These are phyloP conservation scores for Flaveria bidentis DNA, from an alignment of 129 eudicot species.

Conservation along the genomic window DNA sequence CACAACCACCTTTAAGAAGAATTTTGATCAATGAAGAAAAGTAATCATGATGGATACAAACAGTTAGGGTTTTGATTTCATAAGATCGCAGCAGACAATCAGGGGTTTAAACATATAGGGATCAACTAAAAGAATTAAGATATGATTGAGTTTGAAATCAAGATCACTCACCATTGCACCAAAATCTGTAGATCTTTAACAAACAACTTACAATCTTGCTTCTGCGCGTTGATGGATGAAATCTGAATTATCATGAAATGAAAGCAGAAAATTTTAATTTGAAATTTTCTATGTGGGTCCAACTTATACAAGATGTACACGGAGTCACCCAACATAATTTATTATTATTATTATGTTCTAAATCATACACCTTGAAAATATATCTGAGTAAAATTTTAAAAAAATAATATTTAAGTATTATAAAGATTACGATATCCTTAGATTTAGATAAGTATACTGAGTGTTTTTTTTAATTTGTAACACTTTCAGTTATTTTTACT, in stretches of 20 bases:
- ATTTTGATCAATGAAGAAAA: neutral
- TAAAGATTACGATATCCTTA: too few relatives aligned
- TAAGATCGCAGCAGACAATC: conserved; percentile 12
- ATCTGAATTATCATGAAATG: neutral
- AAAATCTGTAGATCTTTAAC: conserved; percentile 14
- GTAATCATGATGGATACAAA: conserved; percentile 5
- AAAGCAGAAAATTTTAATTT: conserved; percentile 2
- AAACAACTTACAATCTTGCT: neutral
- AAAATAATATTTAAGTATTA: too few relatives aligned
- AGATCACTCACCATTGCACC: conserved; percentile 27
- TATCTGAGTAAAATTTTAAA: too few relatives aligned
- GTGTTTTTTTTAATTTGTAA: too few relatives aligned
- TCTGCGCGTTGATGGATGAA: neutral
- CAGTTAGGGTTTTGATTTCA: neutral
- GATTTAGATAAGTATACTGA: too few relatives aligned
- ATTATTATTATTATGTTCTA: too few relatives aligned
- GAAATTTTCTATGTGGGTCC: neutral
- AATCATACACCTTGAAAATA: too few relatives aligned
- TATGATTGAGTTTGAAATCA: neutral
- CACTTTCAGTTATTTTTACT: too few relatives aligned
- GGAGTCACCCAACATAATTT: too few relatives aligned
- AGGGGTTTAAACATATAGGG: neutral
- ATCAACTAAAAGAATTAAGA: conserved; percentile 3
- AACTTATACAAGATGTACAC: neutral
- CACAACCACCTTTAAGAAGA: neutral